These are phyloP conservation scores for Yamadazyma atmosphaerica DNA, from an alignment of 1,139 yeast genomes.

Conservation along the genomic window DNA sequence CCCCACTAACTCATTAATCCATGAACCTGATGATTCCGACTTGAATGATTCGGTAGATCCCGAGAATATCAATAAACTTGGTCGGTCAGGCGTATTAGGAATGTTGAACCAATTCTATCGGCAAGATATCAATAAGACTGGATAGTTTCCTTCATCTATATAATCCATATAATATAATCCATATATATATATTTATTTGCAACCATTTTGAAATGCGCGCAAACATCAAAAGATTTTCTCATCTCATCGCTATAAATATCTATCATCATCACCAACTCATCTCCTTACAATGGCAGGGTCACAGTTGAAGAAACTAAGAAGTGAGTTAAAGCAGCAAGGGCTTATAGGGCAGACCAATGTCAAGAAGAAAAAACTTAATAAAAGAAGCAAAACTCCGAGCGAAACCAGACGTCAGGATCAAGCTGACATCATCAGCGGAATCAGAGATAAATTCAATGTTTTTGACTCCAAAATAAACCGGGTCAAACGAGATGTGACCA, in stretches of 20 bases:
- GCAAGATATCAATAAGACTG: slow-evolving; percentile 38
- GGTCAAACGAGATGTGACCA: slow-evolving; percentile 65
- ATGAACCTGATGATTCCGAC: slow-evolving; percentile 18
- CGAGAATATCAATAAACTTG: slow-evolving; percentile 22
- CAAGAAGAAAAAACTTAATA: slow-evolving; percentile 52
- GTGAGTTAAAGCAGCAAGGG: slow-evolving; percentile 73
- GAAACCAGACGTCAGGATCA: slow-evolving; percentile 71
- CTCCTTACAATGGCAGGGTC: slow-evolving; percentile 98
- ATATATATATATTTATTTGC: not conserved
- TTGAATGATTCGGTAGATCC: slow-evolving; percentile 38
- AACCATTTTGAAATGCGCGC: not conserved
- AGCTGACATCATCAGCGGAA: slow-evolving; percentile 53
- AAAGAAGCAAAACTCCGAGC: slow-evolving; percentile 55
- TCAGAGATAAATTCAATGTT: slow-evolving; percentile 84
- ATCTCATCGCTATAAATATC: too few relatives aligned
- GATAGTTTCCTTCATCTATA: not conserved
- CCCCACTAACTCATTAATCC: slow-evolving; percentile 15
- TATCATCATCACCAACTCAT: not conserved
- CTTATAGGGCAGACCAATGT: slow-evolving; percentile 77
- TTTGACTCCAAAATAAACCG: slow-evolving; percentile 78
- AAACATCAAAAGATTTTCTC: too few relatives aligned
- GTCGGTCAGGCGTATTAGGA: slow-evolving; percentile 72
- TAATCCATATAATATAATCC: not conserved
- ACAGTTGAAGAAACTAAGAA: slow-evolving; percentile 80
- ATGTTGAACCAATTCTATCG: slow-evolving; percentile 81